A percentile compares a stretch with the other conserved stretches of the same genome.
phyloP scores from a whole-genome alignment of 208 protist species.

The Trypanosoma theileri region DNA sequence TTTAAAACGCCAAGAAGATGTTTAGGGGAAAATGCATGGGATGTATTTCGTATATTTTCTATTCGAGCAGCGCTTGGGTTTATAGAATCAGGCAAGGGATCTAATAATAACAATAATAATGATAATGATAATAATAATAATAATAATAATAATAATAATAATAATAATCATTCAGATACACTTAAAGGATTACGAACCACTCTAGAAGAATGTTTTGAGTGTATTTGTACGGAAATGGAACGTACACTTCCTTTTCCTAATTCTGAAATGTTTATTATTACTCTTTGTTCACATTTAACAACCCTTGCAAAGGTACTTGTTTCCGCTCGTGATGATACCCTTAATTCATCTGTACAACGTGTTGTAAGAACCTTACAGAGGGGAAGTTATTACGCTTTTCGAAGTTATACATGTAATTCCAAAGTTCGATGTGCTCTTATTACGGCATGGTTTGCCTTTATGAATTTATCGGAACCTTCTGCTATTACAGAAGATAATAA shows the following conservation, averaged over 20 bases:
- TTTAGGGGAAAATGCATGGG: constrained; percentile 52
- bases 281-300: constrained; percentile 30
- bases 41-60: constrained; percentile 79
- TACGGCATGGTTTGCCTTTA: constrained; percentile 59
- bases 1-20: not conserved
- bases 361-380: constrained; percentile 24
- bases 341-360: constrained; percentile 19
- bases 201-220: constrained; percentile 40
- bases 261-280: constrained; percentile 27
- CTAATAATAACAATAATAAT: not conserved
- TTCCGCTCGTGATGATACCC: constrained; percentile 14
- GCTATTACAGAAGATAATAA: constrained; percentile 20
- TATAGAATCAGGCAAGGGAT: constrained; percentile 18
- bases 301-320: constrained; percentile 36
- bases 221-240: constrained; percentile 34
- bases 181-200: constrained; percentile 11
- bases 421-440: constrained; percentile 48
- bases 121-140: not conserved
- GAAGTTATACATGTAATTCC: constrained; percentile 21
- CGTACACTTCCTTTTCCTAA: constrained; percentile 23
- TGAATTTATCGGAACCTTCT: constrained; percentile 36
- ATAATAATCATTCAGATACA: not conserved
- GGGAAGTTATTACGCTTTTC: constrained; percentile 26
- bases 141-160: not conserved
- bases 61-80: constrained; percentile 58